Percentiles rank a stretch among this genome's conserved stretches.
Evolutionary conservation across 352 stramenopile genomes (phyloP).

Genomic region (Stephanocyclus meneghinianus): DNA sequence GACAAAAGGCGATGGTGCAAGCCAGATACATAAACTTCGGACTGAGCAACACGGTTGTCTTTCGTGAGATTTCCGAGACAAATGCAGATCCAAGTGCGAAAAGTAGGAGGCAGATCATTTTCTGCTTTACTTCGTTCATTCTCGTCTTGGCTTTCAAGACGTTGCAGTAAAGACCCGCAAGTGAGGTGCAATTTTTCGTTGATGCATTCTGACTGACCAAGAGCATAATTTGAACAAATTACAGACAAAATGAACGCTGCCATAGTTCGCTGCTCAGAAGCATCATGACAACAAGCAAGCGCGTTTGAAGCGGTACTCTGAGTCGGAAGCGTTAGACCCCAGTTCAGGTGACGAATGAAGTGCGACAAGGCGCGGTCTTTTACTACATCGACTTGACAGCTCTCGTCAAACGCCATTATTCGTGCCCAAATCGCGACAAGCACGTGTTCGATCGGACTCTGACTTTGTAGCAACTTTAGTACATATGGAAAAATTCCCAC

Average conservation of each 20-base stretch:
- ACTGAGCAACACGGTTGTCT: constrained; percentile 88
- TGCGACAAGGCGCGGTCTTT: constrained; percentile 94
- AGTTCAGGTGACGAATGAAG: constrained; percentile 92
- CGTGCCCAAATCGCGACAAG: constrained; percentile 91
- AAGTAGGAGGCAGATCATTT: constrained; percentile 63
- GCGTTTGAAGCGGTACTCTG: background rate
- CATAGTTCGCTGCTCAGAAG: constrained; percentile 91
- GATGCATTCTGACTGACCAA: constrained; percentile 91
- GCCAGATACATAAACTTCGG: constrained; percentile 84
- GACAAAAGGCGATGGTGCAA: constrained; percentile 86
- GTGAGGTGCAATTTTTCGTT: constrained; percentile 85
- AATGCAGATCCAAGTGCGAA: constrained; percentile 87
- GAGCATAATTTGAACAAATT: constrained; percentile 90
- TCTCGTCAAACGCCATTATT: constrained; percentile 94
- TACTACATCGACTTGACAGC: constrained; percentile 93
- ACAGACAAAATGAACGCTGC: constrained; percentile 93
- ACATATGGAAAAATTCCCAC: constrained; percentile 98
- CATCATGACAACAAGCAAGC: constrained; percentile 63
- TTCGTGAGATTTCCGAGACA: constrained; percentile 94
- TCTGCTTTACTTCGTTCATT: constrained; percentile 60
- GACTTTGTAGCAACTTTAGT: constrained; percentile 92
- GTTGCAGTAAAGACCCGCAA: constrained; percentile 78
- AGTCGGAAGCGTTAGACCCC: constrained; percentile 23
- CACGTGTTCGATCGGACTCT: constrained; percentile 89
- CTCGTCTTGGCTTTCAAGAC: constrained; percentile 51